Conservation (phyloP, 805 yeast genomes). For the Yamadazyma kitorensis region DNA sequence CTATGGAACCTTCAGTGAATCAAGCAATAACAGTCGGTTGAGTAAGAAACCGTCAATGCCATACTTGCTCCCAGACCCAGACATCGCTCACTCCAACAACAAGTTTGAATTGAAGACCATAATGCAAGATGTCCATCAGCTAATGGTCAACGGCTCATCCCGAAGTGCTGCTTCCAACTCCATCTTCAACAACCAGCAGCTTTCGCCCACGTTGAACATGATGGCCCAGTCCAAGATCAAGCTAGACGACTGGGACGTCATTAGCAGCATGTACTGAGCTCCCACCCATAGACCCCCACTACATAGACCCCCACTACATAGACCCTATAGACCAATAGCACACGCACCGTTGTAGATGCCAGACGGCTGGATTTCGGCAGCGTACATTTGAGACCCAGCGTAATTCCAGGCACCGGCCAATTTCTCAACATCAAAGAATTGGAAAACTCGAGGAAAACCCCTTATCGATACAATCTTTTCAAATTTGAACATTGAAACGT, state of each 20-base stretch:
- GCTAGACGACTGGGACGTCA: constrained; percentile 16
- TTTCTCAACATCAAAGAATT: too few species aligned
- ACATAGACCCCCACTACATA: too few species aligned
- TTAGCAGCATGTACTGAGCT: constrained; percentile 12
- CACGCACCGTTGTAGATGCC: too few species aligned
- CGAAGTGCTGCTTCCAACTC: constrained; percentile 5
- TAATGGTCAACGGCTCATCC: constrained; percentile 17
- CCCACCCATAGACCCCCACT: too few species aligned
- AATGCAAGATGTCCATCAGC: constrained; percentile 31
- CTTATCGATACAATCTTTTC: too few species aligned
- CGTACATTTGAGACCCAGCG: too few species aligned
- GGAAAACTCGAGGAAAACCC: too few species aligned
- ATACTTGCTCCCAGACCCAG: neutral
- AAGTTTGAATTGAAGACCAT: constrained; percentile 20
- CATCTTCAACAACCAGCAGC: constrained; percentile 3
- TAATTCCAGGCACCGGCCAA: too few species aligned
- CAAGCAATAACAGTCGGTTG: constrained; percentile 3
- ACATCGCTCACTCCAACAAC: neutral
- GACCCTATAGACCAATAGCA: too few species aligned
- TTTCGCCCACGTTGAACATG: constrained; percentile 11
- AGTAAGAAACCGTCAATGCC: neutral
- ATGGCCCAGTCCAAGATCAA: constrained; percentile 17
- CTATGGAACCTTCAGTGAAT: constrained; percentile 25
- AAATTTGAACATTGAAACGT: too few species aligned
- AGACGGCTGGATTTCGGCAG: too few species aligned